A percentile compares a stretch with the other conserved stretches of the same genome.
Evolutionary conservation across 371 early-diverging fungal species (phyloP).

Genomic region (Mortierella sp.): DNA sequence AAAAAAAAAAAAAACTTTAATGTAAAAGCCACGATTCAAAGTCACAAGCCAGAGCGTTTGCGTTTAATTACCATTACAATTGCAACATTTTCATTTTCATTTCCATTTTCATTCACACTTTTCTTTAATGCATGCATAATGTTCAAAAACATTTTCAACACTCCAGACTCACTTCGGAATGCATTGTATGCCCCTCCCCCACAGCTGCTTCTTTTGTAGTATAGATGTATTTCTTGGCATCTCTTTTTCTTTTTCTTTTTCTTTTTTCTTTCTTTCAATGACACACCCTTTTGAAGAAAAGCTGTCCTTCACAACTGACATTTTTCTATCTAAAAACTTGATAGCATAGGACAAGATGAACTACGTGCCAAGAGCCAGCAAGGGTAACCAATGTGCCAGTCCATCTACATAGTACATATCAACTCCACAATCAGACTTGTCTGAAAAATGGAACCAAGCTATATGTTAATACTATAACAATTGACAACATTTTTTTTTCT

Average conservation of each 20-base stretch:
- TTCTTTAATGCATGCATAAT: constrained; percentile 5
- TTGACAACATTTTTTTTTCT: neutral
- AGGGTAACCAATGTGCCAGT: constrained; percentile 22
- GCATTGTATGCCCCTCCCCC: constrained; percentile 25
- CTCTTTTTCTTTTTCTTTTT: no score
- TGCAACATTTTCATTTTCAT: neutral
- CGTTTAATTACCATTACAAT: no score
- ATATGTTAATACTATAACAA: neutral
- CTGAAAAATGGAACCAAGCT: no score
- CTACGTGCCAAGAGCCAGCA: constrained; percentile 44
- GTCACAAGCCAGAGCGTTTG: neutral
- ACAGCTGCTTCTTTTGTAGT: neutral
- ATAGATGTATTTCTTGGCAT: neutral
- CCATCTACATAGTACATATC: no score
- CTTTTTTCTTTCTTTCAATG: no score
- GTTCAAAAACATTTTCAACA: constrained; percentile 53
- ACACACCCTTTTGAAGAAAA: neutral
- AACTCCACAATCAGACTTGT: no score
- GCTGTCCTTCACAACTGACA: neutral
- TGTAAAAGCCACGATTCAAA: no score
- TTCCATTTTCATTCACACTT: neutral
- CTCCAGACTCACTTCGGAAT: constrained; percentile 42
- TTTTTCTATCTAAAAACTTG: neutral
- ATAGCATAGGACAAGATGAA: constrained; percentile 49
- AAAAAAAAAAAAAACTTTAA: no score